Conservation (phyloP, 768 basidiomycete genomes). For the Auriscalpium vulgare region DNA sequence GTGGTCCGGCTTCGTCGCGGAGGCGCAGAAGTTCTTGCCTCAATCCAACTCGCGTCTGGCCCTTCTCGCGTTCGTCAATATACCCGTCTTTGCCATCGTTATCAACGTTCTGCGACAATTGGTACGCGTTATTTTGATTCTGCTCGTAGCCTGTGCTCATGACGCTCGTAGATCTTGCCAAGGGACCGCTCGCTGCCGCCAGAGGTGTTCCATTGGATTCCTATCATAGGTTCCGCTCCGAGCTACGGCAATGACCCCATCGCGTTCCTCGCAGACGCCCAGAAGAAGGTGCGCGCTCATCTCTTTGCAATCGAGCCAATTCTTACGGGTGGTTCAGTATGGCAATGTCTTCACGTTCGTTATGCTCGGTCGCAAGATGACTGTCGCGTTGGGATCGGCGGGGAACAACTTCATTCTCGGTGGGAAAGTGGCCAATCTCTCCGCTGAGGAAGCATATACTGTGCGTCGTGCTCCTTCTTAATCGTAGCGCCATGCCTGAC, state of each 20-base stretch:
- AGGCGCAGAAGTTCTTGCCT: constrained; percentile 17
- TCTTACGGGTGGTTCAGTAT: constrained; percentile 44
- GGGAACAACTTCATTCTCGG: constrained; percentile 94
- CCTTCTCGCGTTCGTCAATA: constrained; percentile 47
- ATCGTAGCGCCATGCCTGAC: constrained; percentile 1
- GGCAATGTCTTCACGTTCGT: constrained; percentile 97
- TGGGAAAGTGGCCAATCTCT: constrained; percentile 86
- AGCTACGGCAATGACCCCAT: constrained; percentile 90
- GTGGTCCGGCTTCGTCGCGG: constrained; percentile 22
- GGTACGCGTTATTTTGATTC: constrained; percentile 34
- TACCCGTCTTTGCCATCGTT: constrained; percentile 58
- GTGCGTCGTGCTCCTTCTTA: constrained; percentile 29
- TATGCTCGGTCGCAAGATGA: constrained; percentile 81
- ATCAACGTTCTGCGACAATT: constrained; percentile 76
- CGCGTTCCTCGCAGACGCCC: constrained; percentile 73
- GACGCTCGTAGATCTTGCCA: constrained; percentile 49
- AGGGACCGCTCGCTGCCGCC: constrained; percentile 72
- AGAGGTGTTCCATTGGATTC: constrained; percentile 88
- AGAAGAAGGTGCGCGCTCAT: constrained; percentile 55
- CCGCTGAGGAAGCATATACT: constrained; percentile 96
- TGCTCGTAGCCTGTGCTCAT: neutral
- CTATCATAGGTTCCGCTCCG: constrained; percentile 83
- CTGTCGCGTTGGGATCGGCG: constrained; percentile 83
- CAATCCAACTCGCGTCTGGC: constrained; percentile 18
- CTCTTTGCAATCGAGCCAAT: neutral